Conservation (phyloP, 805 yeast species). For the Zygosaccharomyces kombuchaensis region DNA sequence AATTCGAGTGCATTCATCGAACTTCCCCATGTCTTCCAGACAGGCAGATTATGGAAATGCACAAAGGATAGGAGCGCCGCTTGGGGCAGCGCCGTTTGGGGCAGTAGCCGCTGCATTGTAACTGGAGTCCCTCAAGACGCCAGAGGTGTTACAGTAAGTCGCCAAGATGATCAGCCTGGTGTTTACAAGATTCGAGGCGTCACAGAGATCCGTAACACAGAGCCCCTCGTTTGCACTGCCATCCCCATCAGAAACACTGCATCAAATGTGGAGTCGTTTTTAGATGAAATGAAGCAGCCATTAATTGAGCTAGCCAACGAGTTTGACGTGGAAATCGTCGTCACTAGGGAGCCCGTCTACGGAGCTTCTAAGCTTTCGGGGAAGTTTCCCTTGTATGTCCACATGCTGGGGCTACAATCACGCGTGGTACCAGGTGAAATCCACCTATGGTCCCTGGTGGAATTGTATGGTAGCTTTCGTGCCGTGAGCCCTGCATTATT, state of each 20-base stretch:
- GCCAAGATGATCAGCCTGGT: constrained; percentile 6
- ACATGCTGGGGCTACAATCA: constrained; percentile 21
- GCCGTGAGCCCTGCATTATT: constrained; percentile 8
- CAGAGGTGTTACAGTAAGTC: constrained; percentile 3
- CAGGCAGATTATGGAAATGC: constrained; percentile 16
- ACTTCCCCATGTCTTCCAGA: constrained; percentile 11
- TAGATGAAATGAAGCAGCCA: constrained; percentile 5
- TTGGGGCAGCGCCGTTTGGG: constrained; percentile 5
- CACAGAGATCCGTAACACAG: constrained; percentile 11
- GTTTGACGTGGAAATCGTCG: constrained; percentile 20
- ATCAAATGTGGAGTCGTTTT: not conserved
- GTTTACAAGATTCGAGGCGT: constrained; percentile 9
- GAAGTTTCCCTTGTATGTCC: constrained; percentile 5
- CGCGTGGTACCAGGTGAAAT: constrained; percentile 17
- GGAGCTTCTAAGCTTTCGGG: constrained; percentile 2
- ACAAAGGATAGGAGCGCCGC: constrained; percentile 3
- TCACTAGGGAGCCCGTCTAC: constrained; percentile 11
- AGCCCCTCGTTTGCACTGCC: constrained; percentile 8
- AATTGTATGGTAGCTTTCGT: constrained; percentile 9
- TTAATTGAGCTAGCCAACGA: constrained; percentile 13
- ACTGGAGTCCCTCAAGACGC: constrained; percentile 6
- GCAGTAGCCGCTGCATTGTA: constrained; percentile 1
- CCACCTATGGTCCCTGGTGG: constrained; percentile 18
- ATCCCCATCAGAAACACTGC: constrained; percentile 2
- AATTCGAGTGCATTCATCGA: constrained; percentile 15